Base-by-base conservation (phyloP, 2,329 filamentous ascomycete species). In the Trichoderma afroharzianum region DNA sequence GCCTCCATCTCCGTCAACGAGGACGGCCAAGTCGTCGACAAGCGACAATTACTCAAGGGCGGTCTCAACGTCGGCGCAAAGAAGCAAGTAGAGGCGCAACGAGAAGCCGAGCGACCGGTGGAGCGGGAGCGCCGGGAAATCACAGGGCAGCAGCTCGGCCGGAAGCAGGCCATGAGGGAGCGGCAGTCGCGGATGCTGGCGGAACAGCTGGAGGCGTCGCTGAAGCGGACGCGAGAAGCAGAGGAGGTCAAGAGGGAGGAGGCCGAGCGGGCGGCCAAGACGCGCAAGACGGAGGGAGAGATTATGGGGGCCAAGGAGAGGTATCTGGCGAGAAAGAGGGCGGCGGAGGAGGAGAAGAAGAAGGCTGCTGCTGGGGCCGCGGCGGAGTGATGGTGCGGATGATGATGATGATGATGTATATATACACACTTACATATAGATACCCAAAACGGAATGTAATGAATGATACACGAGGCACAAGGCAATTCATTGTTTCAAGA, bases 1-100 rank as follows among this genome's bases (percentile, higher is more conserved):
- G 90, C 82, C 0, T 83, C 84, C 4, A 87, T 96, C 50, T 87
- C 89, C 8, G 82, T 95, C 76, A 95, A 95, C 76, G 93, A 96
- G 73, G 93, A 96, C 50, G 93, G 93, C 0, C 89, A 95, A 78
- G 90, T 96, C 2, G 91, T 93, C 30, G 93, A 97, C 79, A 95
- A 94, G 83, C 86, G 93, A n/a, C 91, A 96, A 79, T 84, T 96
- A 9, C 86, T 97, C 7, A 87, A 84, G 61, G 91, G 92, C 7
- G 93, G 93, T 30, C 85, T 97, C 66, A 97, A 97, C 76, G 82
- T 96, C 21, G 86, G 87, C 63, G 83, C 87, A 0, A 91, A 88
- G 78, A 90, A 90, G 75, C 90, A 89, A 79, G 82, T 86, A 70
- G 79, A 71, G 32, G 74, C 68, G 9, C 76, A 76, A 57, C 73